These are phyloP conservation scores for Sarocladiaceae sp. DNA, from an alignment of 2,329 filamentous ascomycete species.

Conservation along the genomic window DNA sequence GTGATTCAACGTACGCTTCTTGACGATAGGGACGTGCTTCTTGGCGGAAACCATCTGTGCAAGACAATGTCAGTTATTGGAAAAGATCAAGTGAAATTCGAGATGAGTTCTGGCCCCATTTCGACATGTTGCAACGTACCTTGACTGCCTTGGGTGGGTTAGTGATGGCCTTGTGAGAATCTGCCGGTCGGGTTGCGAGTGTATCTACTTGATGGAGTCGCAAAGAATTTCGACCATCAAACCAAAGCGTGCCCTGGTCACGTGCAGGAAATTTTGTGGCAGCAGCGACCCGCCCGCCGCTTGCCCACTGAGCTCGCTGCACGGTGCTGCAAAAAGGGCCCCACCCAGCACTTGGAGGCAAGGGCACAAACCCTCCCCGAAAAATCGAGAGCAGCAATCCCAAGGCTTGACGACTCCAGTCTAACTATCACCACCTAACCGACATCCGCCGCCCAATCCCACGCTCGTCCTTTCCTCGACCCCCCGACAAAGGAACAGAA, in stretches of 20 bases:
- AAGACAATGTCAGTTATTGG: constrained; percentile 17
- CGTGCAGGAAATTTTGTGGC: constrained; percentile 7
- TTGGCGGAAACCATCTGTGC: constrained; percentile 93
- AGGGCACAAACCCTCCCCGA: constrained; percentile 14
- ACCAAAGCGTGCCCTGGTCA: constrained; percentile 9
- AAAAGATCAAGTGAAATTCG: constrained; percentile 5
- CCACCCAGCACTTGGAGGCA: not conserved
- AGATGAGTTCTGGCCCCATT: not conserved
- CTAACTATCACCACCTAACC: not conserved
- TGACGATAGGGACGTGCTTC: constrained; percentile 99
- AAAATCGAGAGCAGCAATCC: constrained; percentile 5
- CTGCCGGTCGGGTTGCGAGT: not conserved
- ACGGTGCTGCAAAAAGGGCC: not conserved
- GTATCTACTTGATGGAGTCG: not conserved
- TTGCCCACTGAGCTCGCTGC: not conserved
- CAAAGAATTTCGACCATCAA: constrained; percentile 10
- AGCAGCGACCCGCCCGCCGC: not conserved
- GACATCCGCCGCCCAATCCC: constrained; percentile 8
- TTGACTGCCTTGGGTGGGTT: constrained; percentile 24
- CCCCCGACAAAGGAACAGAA: constrained; percentile 16
- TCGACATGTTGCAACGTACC: constrained; percentile 20
- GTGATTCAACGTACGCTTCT: constrained; percentile 84
- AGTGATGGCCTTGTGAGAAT: constrained; percentile 9
- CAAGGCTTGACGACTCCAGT: not conserved
- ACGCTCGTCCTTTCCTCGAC: constrained; percentile 15